Evolutionary conservation across 2,329 filamentous ascomycete genomes (phyloP), one percentile per base, ranked within the genome.

Genomic region (Colletotrichum sp.): DNA sequence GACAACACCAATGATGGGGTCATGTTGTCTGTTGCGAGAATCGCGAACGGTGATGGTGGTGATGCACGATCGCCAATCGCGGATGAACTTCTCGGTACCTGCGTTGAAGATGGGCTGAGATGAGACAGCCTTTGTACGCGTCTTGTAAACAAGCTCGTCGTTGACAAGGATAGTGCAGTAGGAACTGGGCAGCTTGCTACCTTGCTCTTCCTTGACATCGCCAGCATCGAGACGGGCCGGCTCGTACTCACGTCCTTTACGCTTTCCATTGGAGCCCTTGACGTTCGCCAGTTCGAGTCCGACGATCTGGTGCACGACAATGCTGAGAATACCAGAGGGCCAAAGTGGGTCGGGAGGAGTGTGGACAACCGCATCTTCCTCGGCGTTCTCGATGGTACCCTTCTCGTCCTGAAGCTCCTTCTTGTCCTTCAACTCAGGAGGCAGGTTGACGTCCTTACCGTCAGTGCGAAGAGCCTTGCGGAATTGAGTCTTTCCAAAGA

Each of bases 101-200:
- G 97, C 96, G 80, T 99, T 98, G 90, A 98, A 99, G 78, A 99
- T 98, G 2, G 97, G 97, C 83, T 98, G 96, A 68, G 95, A 98
- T 44, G 95, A 98, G 9, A 98, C 94, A 6, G 96, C 96, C 88
- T 99, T 99, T 44, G 95, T 92, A 81, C 97, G 92, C n/a, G 96
- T 99, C 81, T 96, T 96, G 88, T 98, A 99, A 21, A 96, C 91
- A 79, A 98, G 86, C 80, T 98, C 93, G 81, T 99, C 96, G 79
- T 98, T 98, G 84, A 95, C 89, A 13, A 97, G 86, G 71, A 99
- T 96, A 2, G 96, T 98, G 86, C 96, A 98, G 86, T 99, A 99
- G 52, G 95, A 95, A 77, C 94, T 98, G 0, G 97, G 97, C 34
- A 99, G 87, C 66, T 93, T 90, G 78, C 92, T 93, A 79, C 94